Conservation (phyloP, 768 basidiomycete species). For the Mycena indigotica region DNA sequence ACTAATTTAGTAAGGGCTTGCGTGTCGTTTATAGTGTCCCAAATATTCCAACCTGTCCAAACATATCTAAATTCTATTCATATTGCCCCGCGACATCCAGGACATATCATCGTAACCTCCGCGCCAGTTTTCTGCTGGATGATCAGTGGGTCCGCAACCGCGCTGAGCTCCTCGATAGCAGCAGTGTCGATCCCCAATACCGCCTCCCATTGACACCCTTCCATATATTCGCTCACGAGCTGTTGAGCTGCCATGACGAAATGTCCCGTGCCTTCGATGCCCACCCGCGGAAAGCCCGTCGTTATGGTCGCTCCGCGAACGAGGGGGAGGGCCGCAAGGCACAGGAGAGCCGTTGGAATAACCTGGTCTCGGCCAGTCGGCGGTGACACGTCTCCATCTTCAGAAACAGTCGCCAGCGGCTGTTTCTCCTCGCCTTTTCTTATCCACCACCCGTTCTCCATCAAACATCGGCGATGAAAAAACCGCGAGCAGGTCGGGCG, state of each 20-base stretch:
- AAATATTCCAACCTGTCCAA: too few species aligned
- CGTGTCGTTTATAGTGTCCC: too few species aligned
- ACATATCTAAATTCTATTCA: not conserved
- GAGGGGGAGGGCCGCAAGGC: slow-evolving; percentile 15
- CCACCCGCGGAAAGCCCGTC: not conserved
- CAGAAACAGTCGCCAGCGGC: not conserved
- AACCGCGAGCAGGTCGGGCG: slow-evolving; percentile 9
- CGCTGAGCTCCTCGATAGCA: not conserved
- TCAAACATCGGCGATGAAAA: slow-evolving; percentile 12
- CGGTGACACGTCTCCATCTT: not conserved
- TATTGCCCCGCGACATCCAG: slow-evolving; percentile 11
- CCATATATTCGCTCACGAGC: not conserved
- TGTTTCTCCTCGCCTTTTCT: not conserved
- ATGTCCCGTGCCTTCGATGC: slow-evolving; percentile 9
- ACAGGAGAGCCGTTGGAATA: not conserved
- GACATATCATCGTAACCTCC: slow-evolving; percentile 5
- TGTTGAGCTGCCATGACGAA: slow-evolving; percentile 2
- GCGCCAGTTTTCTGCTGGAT: slow-evolving; percentile 1
- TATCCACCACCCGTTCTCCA: slow-evolving; percentile 6
- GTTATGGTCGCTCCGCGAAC: slow-evolving; percentile 16
- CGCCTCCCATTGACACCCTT: not conserved
- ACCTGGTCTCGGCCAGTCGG: not conserved
- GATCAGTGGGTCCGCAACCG: not conserved
- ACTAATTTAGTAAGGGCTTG: too few species aligned
- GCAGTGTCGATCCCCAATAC: slow-evolving; percentile 1